phyloP scores from a whole-genome alignment of 2,329 filamentous ascomycete genomes.

The Ophiostoma himal-ulmi region DNA sequence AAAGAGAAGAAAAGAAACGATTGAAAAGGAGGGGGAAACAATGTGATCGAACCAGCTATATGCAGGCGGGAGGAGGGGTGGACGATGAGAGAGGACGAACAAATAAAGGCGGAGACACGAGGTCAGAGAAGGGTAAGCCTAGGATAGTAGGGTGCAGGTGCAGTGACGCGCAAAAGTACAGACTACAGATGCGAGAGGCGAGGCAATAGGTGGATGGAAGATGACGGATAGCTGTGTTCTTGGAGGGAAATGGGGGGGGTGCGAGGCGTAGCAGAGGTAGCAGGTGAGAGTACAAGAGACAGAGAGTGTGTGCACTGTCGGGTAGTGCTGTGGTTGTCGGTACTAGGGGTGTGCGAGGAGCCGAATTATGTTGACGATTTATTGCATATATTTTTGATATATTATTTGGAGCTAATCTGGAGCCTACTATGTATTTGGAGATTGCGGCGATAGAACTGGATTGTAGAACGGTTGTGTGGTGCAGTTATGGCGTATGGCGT shows the following conservation, averaged over 20 bases:
- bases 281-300: not conserved
- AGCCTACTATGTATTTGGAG: not conserved
- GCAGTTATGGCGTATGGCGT: slow-evolving; percentile 1
- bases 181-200: not conserved
- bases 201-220: not conserved
- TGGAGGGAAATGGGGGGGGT: not conserved
- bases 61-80: not conserved
- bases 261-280: not conserved
- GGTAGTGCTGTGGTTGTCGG: not conserved
- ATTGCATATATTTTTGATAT: not conserved
- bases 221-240: slow-evolving; percentile 1
- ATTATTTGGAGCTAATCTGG: not conserved
- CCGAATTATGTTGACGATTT: not conserved
- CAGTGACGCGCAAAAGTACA: not conserved
- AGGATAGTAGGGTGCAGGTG: not conserved
- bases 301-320: not conserved
- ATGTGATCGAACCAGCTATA: not conserved
- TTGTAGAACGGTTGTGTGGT: not conserved
- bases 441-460: not conserved
- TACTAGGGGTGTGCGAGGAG: not conserved
- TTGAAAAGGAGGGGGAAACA: not conserved
- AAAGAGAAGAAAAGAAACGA: not conserved
- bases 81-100: not conserved
- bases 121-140: not conserved
- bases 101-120: not conserved